These are phyloP conservation scores for Erythrophleum fordii DNA, from an alignment of 306 rosid genomes.

Conservation along the genomic window DNA sequence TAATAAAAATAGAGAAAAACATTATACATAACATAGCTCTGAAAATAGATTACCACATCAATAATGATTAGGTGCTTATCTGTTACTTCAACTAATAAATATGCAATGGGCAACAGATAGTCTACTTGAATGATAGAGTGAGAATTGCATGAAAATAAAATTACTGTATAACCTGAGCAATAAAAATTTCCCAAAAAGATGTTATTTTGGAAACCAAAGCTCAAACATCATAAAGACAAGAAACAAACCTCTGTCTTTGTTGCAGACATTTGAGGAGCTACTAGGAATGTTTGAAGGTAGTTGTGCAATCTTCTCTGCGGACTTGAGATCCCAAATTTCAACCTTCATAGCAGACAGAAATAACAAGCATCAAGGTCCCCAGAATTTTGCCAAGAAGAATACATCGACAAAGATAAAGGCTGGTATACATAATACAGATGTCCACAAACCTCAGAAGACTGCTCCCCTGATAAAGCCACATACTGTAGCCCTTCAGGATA, in stretches of 20 bases:
- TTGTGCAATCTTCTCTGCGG: constrained; percentile 62
- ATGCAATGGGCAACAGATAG: not conserved
- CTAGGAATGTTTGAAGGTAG: constrained; percentile 54
- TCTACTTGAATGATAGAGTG: not conserved
- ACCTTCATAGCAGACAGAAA: constrained; percentile 59
- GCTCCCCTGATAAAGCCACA: constrained; percentile 84
- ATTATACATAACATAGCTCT: not conserved
- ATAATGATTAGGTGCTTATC: not conserved
- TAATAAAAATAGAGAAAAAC: not conserved
- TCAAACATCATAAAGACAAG: constrained; percentile 20
- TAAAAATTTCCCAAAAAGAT: constrained; percentile 5
- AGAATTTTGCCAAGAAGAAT: not conserved
- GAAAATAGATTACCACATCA: not conserved
- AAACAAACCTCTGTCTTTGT: constrained; percentile 63
- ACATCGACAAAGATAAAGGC: constrained; percentile 21
- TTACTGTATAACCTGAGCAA: constrained; percentile 13
- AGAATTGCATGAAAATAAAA: not conserved
- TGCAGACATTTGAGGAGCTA: constrained; percentile 48
- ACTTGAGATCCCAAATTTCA: constrained; percentile 92
- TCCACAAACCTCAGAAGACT: constrained; percentile 67
- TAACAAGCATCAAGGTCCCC: constrained; percentile 21
- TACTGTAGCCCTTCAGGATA: constrained; percentile 56
- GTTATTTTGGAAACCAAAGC: constrained; percentile 18
- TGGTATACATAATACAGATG: constrained; percentile 35
- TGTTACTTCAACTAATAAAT: not conserved